Evolutionary conservation across 371 early-diverging fungal genomes (phyloP), one percentile per base, ranked within the genome.

Genomic region (Thermomucor indicae-seudaticae): DNA sequence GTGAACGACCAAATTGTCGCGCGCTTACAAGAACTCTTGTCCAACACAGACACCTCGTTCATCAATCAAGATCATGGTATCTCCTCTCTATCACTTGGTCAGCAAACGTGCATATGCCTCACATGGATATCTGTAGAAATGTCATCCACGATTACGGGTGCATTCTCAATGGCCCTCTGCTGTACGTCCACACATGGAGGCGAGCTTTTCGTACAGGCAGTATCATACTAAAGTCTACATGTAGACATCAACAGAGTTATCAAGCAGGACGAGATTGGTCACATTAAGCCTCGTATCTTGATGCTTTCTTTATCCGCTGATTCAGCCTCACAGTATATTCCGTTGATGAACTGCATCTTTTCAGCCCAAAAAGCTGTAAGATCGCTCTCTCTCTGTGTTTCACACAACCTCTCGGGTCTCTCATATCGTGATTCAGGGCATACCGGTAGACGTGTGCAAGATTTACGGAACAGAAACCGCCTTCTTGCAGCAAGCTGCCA

Each of bases 281-380:
- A 79, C 39, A 61, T 87, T 37, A 84, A 86, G 57, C 80, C 94
- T n/a, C 79, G 96, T 28, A 88, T 96, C 34, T 70, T 96, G 8
- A 77, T 92, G 0, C 47, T 96, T 8, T 91, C 93, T 0, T 90
- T 90, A 11, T 92, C 95, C 0, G 84, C 88, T 0, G 97, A 96
- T 60, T 72, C 85, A 2, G 80, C 97, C 2, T 73, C 78, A 25
- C 93, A 96, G 56, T 96, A 97, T 67, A 92, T 96, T 34, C 82
- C 93, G 6, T 78, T 93, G 44, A 97, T 97, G 98, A 97, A 97
- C 66, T 84, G 86, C 53, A 94, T 96, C 28, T 97, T 97, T 65
- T 89, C 96, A 0, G 96, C 96, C 1, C 96, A 97, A 69, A 91
- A 90, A 51, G 70, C 81, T 47, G 91, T 87, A 78, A 56, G 77